Conservation (phyloP, 768 basidiomycete genomes). For the Dacryopinax primogenitus region DNA sequence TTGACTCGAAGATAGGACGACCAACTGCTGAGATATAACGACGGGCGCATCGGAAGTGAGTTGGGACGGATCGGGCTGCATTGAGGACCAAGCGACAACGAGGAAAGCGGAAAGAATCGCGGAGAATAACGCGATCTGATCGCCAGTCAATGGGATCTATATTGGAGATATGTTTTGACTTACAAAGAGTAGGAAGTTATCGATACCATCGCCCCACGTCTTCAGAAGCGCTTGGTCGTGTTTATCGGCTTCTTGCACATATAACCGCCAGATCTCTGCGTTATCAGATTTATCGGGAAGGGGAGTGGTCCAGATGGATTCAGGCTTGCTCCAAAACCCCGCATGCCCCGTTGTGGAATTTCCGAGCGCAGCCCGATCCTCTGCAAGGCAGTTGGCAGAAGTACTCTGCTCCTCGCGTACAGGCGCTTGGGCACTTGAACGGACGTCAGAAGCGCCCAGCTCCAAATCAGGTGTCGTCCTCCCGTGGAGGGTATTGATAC, state of each 20-base stretch:
- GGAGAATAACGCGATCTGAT: constrained; percentile 26
- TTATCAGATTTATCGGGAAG: background rate
- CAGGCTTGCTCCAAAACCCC: too few relatives aligned
- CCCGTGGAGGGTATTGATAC: too few relatives aligned
- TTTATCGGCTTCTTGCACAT: constrained; percentile 28
- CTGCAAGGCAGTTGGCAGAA: too few relatives aligned
- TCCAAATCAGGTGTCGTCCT: too few relatives aligned
- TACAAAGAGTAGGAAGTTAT: constrained; percentile 32
- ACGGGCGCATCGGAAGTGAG: constrained; percentile 1
- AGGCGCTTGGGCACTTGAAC: too few relatives aligned
- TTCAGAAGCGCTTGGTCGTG: constrained; percentile 26
- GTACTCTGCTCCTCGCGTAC: too few relatives aligned
- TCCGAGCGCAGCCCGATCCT: too few relatives aligned
- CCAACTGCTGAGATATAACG: background rate
- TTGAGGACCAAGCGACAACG: constrained; percentile 20
- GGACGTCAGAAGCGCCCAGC: too few relatives aligned
- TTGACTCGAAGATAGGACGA: background rate
- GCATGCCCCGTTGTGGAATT: too few relatives aligned
- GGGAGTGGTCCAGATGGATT: too few relatives aligned
- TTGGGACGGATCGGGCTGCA: constrained; percentile 19
- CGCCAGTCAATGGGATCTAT: too few relatives aligned
- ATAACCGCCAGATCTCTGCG: constrained; percentile 28
- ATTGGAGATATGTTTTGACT: too few relatives aligned
- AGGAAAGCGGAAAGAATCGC: constrained; percentile 24
- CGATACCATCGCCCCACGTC: constrained; percentile 34